A percentile compares a stretch with the other conserved stretches of the same genome.
Conservation (phyloP, 192 early-diverging fungal genomes). For the Backusella circina region DNA sequence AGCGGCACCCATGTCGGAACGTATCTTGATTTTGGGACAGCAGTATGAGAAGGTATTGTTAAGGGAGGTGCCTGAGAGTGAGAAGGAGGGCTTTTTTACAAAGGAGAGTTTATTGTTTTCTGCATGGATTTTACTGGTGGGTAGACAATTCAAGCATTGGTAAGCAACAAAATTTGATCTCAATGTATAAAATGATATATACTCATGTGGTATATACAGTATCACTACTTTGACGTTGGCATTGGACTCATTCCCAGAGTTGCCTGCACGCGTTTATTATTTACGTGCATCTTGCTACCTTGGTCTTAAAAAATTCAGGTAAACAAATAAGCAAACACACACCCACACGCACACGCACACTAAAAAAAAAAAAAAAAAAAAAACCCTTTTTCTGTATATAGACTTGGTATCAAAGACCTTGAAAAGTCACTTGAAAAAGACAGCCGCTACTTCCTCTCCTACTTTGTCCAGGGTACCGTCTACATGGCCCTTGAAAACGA, state of each 20-base stretch:
- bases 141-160: constrained; percentile 56
- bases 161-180: too few species aligned
- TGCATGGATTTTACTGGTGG: constrained; percentile 53
- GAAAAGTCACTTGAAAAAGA: constrained; percentile 20
- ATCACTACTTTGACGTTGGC: constrained; percentile 52
- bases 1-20: constrained; percentile 54
- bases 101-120: constrained; percentile 36
- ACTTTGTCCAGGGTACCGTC: constrained; percentile 35
- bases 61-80: constrained; percentile 30
- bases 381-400: not conserved
- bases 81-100: constrained; percentile 39
- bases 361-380: not conserved
- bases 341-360: too few species aligned
- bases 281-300: constrained; percentile 54
- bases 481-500: constrained; percentile 38
- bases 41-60: constrained; percentile 52
- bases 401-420: constrained; percentile 31
- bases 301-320: constrained; percentile 41
- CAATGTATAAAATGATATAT: not conserved
- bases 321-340: not conserved
- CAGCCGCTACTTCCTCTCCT: constrained; percentile 24
- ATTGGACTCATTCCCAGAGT: constrained; percentile 43
- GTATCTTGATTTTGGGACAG: constrained; percentile 56
- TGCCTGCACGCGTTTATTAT: constrained; percentile 48
- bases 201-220: constrained; percentile 1